phyloP scores from a whole-genome alignment of 2,329 filamentous ascomycete species.

The Aspergillus puulaauensis region DNA sequence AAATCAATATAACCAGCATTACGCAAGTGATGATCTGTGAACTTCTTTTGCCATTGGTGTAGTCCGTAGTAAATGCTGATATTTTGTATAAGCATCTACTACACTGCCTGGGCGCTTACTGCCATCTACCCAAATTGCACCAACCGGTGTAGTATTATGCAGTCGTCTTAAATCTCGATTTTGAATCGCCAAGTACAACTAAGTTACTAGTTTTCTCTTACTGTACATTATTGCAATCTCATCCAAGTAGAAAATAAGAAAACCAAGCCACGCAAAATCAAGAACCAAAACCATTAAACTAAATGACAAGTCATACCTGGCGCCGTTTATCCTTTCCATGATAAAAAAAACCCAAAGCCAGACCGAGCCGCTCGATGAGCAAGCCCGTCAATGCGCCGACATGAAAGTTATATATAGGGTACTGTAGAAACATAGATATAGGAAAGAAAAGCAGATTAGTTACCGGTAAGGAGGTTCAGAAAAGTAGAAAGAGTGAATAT shows the following conservation, averaged over 20 bases:
- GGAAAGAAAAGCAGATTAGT: not conserved
- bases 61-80: not conserved
- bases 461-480: not conserved
- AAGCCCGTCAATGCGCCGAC: not conserved
- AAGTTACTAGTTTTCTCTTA: not conserved
- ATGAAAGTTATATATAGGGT: not conserved
- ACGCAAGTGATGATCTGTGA: not conserved
- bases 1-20: constrained; percentile 1
- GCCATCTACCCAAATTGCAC: not conserved
- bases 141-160: not conserved
- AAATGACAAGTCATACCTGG: not conserved
- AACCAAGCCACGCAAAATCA: not conserved
- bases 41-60: not conserved
- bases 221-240: not conserved
- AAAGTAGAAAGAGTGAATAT: not conserved
- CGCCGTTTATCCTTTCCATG: not conserved
- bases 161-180: not conserved
- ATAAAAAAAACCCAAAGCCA: not conserved
- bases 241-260: not conserved
- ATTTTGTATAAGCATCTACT: not conserved
- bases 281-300: not conserved
- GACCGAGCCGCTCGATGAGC: not conserved
- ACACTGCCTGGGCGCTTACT: too few relatives aligned
- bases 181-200: not conserved
- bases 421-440: not conserved